Evolutionary conservation across 2,329 filamentous ascomycete species (phyloP), one percentile per base, ranked within the genome.

Genomic region (Alternaria tenuissima): DNA sequence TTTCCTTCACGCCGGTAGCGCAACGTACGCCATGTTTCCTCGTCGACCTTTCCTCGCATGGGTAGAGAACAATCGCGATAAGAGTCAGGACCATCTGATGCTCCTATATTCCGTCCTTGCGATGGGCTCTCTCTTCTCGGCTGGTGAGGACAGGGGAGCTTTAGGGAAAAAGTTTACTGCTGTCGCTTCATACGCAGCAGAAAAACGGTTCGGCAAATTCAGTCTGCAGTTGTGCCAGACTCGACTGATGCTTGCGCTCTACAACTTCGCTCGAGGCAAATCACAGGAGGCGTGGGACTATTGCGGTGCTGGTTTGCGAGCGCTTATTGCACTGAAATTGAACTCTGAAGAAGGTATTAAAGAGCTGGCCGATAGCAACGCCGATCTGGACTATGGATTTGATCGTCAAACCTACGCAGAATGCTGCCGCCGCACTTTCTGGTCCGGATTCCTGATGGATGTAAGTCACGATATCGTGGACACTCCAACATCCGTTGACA

Each of bases 391-490:
- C 5, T 88, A 87, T 69, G 86, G 83, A 20, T 81, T 91, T 64
- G 86, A 84, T 66, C 83, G 81, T 58, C 77, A 78, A 51, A 86
- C 85, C 30, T 85, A 89, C 66, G 84, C 85, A 24, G 91, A 93
- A 76, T 89, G 88, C 67, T 84, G 87, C 61, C 84, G 90, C 64
- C 83, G 91, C 57, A 92, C 89, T 0, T 89, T 92, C 70, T 93
- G 90, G 90, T 86, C 88, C 28, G 85, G 87, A 52, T 91, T 89
- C 66, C 79, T 92, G 67, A 84, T 91, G 75, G 91, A 93, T 77
- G 83, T 85, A 76, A 81, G 83, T 79, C 65, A 70, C 64, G 70
- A 70, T 49, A 63, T 71, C 63, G 70, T 69, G 63, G 72, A 67
- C 60, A 63, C 67, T 58, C 72, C 73, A 51, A 69, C 72, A 64